A percentile compares a stretch with the other conserved stretches of the same genome.
phyloP scores from a whole-genome alignment of 352 stramenopile genomes.

The Globisporangium paddicum region DNA sequence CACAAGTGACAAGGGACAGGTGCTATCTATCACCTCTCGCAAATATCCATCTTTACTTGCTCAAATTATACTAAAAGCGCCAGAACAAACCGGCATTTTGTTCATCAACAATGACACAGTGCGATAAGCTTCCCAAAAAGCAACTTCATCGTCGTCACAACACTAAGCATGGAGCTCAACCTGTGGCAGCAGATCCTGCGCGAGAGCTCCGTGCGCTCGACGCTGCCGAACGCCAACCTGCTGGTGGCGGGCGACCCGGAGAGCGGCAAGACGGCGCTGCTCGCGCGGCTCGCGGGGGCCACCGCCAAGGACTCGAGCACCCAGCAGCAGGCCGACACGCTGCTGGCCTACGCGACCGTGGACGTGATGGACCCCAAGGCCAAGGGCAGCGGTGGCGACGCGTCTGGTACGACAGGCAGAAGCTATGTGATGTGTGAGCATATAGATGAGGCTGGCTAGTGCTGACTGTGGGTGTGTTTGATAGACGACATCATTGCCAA shows the following conservation, averaged over 20 bases:
- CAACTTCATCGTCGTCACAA: not conserved
- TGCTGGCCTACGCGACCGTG: constrained; percentile 61
- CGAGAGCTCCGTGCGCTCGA: constrained; percentile 72
- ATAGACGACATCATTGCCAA: constrained; percentile 72
- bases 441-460: not conserved
- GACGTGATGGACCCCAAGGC: constrained; percentile 62
- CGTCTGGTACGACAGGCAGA: constrained; percentile 23
- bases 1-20: too few relatives aligned
- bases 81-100: too few relatives aligned
- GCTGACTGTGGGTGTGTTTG: not conserved
- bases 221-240: constrained; percentile 61
- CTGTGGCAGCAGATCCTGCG: constrained; percentile 84
- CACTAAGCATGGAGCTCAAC: too few relatives aligned
- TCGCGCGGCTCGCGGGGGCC: constrained; percentile 45
- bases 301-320: constrained; percentile 15
- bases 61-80: not conserved
- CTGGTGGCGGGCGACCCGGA: constrained; percentile 68
- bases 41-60: not conserved
- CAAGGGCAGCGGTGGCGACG: constrained; percentile 41
- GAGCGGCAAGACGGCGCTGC: constrained; percentile 66
- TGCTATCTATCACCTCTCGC: not conserved
- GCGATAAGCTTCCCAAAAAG: constrained; percentile 1
- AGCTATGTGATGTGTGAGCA: not conserved
- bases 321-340: constrained; percentile 27
- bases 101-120: too few relatives aligned